These are phyloP conservation scores for Mycena alexandri DNA, from an alignment of 768 basidiomycete genomes.

Conservation along the genomic window DNA sequence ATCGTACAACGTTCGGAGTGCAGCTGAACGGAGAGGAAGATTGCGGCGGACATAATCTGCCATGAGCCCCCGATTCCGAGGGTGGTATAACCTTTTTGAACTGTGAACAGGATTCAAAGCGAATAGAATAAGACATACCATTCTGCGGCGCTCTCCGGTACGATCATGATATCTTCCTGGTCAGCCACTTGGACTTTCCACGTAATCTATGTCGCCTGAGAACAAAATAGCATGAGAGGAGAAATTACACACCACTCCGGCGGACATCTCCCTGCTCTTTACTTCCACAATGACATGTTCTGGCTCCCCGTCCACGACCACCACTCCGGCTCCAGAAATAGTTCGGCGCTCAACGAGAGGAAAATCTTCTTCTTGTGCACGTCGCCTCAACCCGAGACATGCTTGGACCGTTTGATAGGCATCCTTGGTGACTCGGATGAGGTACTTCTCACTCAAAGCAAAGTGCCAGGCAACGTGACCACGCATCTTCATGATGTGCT, in stretches of 20 bases:
- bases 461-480: constrained; percentile 5
- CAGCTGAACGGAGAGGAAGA: neutral
- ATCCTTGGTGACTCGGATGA: constrained; percentile 6
- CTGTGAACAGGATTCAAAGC: neutral
- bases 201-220: no score
- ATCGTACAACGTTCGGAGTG: neutral
- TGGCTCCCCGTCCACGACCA: no score
- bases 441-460: neutral
- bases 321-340: no score
- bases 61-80: neutral
- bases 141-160: no score
- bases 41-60: neutral
- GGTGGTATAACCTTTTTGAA: neutral
- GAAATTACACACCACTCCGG: no score
- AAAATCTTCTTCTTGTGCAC: neutral
- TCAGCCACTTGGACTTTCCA: no score
- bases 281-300: no score
- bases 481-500: neutral
- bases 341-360: neutral
- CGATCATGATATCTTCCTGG: no score
- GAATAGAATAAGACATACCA: neutral
- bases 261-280: no score
- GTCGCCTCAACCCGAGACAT: neutral
- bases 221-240: no score
- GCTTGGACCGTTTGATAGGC: neutral